Evolutionary conservation across 2,329 filamentous ascomycete genomes (phyloP), one percentile per base, ranked within the genome.

Genomic region (Fusarium fracticaudum): DNA sequence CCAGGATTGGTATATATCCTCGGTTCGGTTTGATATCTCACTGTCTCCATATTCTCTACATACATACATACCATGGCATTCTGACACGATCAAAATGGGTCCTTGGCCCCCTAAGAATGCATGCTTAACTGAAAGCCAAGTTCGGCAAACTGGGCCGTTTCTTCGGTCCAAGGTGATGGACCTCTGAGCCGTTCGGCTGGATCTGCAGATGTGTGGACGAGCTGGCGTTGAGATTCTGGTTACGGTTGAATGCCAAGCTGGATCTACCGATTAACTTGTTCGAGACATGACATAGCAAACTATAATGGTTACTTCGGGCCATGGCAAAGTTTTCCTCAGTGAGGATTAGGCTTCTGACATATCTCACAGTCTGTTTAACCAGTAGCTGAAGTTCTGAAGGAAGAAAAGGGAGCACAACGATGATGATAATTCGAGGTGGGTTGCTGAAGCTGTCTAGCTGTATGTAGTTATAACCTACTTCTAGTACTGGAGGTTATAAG

Each of bases 81-180:
- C 51, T 64, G 43, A 43, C 17, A 18, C 26, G 35, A 60, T 53
- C 31, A n/a, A 40, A n/a, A 69, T 64, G 66, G 72, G 60, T 65
- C 60, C 54, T 45, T 29, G 22, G 12, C 8, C 48, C 48, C 48
- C 40, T 47, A 59, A 57, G 31, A 43, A 60, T 73, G 72, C 72
- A 60, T 73, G 72, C 72, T 75, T 74, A 67, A 67, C 57, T 64
- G 38, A 74, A 75, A 74, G 72, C 69, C 60, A 73, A 74, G 72
- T 54, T 48, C 41, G 29, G 47, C 48, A 72, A 73, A 72, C 54
- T 69, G 64, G 64, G 63, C 47, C 20, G 10, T 48, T 48, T 48
- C 24, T 29, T 47, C n/a, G 55, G 53, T 18, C n/a, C 38, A 66
- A 44, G 44, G 48, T 37, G 29, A 50, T 60, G 37, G 35, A 41